These are phyloP conservation scores for Botryotinia narcissicola DNA, from an alignment of 2,329 filamentous ascomycete species.

Conservation along the genomic window DNA sequence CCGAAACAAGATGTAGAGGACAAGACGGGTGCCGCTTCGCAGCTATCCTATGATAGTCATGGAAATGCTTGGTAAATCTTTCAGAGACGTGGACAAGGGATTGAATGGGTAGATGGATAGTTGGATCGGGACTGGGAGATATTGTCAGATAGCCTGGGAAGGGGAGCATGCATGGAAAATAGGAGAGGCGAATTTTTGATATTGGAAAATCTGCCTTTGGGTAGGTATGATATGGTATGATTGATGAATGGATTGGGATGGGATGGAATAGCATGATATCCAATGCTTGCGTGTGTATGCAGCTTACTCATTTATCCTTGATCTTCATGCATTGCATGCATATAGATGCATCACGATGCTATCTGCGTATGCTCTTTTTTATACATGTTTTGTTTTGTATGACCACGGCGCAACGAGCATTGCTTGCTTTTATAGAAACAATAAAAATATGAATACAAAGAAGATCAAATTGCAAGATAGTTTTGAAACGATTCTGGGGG, in stretches of 20 bases:
- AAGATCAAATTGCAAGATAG: not conserved
- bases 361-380: not conserved
- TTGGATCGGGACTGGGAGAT: not conserved
- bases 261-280: slow-evolving; percentile 12
- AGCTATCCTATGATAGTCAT: slow-evolving; percentile 21
- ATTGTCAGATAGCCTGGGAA: not conserved
- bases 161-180: not conserved
- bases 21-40: slow-evolving; percentile 2
- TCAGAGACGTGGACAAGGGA: not conserved
- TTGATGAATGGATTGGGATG: slow-evolving; percentile 7
- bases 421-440: slow-evolving; percentile 7
- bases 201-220: not conserved
- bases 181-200: not conserved
- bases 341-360: not conserved
- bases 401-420: not conserved
- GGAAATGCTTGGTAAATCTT: slow-evolving; percentile 16
- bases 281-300: not conserved
- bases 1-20: slow-evolving; percentile 26
- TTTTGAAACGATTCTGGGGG: not conserved
- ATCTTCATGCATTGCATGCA: not conserved
- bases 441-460: not conserved
- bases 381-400: not conserved
- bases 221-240: not conserved
- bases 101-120: not conserved
- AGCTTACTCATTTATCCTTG: not conserved